Conservation (phyloP, 176 grass and related monocot species). For the Phoenix roebelenii region DNA sequence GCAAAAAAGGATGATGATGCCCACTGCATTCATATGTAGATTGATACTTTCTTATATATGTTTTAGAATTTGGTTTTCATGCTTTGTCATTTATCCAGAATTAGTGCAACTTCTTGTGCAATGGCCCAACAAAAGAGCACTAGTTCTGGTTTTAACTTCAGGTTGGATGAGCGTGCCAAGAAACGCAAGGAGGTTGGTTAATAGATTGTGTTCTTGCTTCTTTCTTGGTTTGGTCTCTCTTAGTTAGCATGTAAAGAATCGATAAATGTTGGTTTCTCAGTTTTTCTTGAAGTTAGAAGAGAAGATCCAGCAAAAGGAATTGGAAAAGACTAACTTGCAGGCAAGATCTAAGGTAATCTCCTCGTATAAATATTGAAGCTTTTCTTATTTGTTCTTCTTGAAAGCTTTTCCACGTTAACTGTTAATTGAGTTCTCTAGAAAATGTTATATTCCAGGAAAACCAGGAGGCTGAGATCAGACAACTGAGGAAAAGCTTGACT, state of each 20-base stretch:
- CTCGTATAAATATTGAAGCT: conserved; percentile 19
- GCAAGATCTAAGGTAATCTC: conserved; percentile 67
- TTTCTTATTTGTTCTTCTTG: neutral
- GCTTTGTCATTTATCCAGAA: conserved; percentile 31
- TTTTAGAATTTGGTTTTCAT: conserved; percentile 1
- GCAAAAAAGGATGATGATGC: conserved; percentile 52
- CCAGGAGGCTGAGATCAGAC: conserved; percentile 91
- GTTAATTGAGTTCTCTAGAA: neutral
- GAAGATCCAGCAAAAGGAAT: conserved; percentile 64
- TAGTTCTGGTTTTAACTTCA: conserved; percentile 58
- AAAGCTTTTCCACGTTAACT: neutral
- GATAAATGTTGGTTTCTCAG: conserved; percentile 21
- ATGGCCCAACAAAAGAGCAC: conserved; percentile 39
- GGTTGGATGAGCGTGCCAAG: conserved; percentile 81
- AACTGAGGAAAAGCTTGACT: conserved; percentile 84
- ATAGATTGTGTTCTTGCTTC: conserved; percentile 7
- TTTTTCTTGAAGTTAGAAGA: conserved; percentile 96
- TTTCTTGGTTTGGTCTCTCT: neutral
- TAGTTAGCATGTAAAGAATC: conserved; percentile 7
- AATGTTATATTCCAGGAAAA: conserved; percentile 46
- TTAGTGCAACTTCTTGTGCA: conserved; percentile 32
- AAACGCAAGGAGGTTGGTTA: conserved; percentile 74
- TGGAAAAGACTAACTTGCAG: conserved; percentile 83
- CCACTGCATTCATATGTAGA: neutral
- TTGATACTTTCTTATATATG: conserved; percentile 6